These are phyloP conservation scores for Phytophthora parvispora DNA, from an alignment of 352 stramenopile genomes.

Conservation along the genomic window DNA sequence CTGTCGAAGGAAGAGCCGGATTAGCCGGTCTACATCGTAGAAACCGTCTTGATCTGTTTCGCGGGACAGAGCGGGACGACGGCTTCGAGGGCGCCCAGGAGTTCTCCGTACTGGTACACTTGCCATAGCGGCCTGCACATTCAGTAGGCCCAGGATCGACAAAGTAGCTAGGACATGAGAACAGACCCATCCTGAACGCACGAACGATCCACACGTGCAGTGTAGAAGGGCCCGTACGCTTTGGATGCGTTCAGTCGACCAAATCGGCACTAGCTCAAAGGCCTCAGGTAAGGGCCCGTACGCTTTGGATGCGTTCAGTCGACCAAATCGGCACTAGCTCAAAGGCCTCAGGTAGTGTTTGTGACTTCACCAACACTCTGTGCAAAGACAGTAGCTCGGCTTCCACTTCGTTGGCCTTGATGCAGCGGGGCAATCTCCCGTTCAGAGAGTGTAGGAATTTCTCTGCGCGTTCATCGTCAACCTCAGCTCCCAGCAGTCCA, in stretches of 20 bases:
- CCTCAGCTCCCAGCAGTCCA: neutral
- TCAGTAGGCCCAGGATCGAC: neutral
- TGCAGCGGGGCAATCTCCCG: neutral
- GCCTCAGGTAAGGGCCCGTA: neutral
- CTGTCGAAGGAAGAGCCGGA: neutral
- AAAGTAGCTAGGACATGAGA: neutral
- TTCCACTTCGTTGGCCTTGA: neutral
- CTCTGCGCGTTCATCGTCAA: neutral
- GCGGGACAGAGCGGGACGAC: neutral
- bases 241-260: neutral
- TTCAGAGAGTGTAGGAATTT: neutral
- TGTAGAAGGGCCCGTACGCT: neutral
- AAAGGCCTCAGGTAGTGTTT: neutral
- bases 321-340: neutral
- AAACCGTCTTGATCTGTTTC: neutral
- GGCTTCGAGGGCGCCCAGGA: neutral
- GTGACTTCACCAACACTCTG: neutral
- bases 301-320: neutral
- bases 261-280: neutral
- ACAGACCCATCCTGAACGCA: neutral
- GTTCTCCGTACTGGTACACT: neutral
- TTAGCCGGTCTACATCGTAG: neutral
- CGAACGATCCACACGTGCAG: neutral
- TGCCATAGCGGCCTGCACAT: neutral
- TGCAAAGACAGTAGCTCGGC: neutral